These are phyloP conservation scores for Pichia sp. DNA, from an alignment of 1,139 yeast genomes.

Conservation along the genomic window DNA sequence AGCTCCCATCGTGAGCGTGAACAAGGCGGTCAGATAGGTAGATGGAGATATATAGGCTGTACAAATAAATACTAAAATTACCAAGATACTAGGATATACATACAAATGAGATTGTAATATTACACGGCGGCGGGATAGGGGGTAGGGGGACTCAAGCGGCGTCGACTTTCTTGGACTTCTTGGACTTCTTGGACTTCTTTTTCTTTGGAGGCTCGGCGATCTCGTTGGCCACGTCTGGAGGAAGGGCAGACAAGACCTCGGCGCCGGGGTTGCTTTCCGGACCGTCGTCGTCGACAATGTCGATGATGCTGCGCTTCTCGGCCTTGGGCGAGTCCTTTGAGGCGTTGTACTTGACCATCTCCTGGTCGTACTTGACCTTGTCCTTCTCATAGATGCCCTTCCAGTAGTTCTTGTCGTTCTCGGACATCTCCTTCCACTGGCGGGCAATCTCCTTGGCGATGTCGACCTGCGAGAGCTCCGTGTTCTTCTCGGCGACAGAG, in stretches of 20 bases:
- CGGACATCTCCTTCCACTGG: constrained; percentile 69
- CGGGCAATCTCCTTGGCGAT: constrained; percentile 73
- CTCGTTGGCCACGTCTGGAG: neutral
- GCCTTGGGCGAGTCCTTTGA: constrained; percentile 36
- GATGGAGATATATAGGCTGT: neutral
- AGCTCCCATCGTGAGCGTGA: constrained; percentile 1
- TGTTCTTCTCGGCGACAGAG: constrained; percentile 51
- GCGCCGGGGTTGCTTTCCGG: neutral
- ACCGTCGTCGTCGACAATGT: neutral
- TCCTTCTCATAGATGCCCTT: constrained; percentile 67
- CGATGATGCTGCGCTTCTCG: neutral
- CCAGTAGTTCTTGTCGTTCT: constrained; percentile 70
- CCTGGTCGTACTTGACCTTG: constrained; percentile 57
- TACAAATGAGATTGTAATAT: constrained; percentile 1
- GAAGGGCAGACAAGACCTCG: neutral
- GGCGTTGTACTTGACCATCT: constrained; percentile 58
- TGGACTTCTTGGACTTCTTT: constrained; percentile 32
- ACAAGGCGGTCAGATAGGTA: neutral
- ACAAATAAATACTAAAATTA: neutral
- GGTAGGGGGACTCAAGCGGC: neutral
- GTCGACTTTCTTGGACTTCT: constrained; percentile 34
- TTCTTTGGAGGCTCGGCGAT: constrained; percentile 27
- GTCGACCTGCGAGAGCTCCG: constrained; percentile 63
- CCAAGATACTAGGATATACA: neutral
- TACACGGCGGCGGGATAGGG: neutral